Percentiles rank a stretch among this genome's conserved stretches.
Evolutionary conservation across 257 asterid genomes (phyloP).

Genomic region (Ligustrum vulgare): DNA sequence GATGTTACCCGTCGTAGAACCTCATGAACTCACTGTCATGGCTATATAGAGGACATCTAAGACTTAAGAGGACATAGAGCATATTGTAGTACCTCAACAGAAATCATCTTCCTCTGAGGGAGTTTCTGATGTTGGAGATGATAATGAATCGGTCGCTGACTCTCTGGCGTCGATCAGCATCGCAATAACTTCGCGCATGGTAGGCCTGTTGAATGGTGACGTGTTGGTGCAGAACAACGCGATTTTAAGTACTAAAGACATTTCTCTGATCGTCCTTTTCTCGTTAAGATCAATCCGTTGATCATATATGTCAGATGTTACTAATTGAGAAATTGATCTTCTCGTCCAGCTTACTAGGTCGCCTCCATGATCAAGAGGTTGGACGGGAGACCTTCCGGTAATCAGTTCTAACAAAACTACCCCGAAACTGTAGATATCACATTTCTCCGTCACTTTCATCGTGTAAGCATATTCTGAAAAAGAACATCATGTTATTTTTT

Average conservation of each 20-base stretch:
- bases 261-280: conserved; percentile 57
- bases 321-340: conserved; percentile 45
- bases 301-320: conserved; percentile 52
- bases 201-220: conserved; percentile 80
- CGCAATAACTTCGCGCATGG: conserved; percentile 74
- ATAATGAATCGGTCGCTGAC: conserved; percentile 31
- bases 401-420: conserved; percentile 74
- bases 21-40: too few species aligned
- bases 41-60: not conserved
- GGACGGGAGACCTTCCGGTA: conserved; percentile 83
- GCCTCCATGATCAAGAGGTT: conserved; percentile 82
- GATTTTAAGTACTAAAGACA: conserved; percentile 76
- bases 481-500: not conserved
- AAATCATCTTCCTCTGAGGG: conserved; percentile 49
- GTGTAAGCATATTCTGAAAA: conserved; percentile 87
- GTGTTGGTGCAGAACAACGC: conserved; percentile 80
- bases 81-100: conserved; percentile 29
- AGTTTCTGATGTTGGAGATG: conserved; percentile 75
- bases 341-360: conserved; percentile 78
- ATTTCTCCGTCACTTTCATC: conserved; percentile 90
- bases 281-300: conserved; percentile 56
- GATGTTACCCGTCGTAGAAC: too few species aligned
- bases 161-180: conserved; percentile 74
- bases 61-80: not conserved
- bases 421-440: conserved; percentile 83